Percentiles rank a stretch among this genome's conserved stretches.
Evolutionary conservation across 2,329 filamentous ascomycete species (phyloP).

Genomic region (Penicillium sp.): DNA sequence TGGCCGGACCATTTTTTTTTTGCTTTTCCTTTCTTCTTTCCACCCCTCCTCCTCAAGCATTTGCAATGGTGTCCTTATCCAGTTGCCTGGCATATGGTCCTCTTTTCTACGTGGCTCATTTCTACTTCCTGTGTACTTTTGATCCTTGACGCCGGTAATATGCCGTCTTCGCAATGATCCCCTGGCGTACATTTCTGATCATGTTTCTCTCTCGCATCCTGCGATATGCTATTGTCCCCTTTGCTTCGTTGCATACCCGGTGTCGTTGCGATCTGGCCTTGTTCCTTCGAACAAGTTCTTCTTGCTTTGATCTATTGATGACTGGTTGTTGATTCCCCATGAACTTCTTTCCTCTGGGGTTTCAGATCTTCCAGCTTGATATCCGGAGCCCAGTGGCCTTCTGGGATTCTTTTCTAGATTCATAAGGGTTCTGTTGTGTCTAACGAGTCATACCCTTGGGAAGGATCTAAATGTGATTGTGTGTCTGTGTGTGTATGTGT

Average conservation of each 20-base stretch:
- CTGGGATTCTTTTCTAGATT: slow-evolving; percentile 2
- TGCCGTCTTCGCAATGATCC: slow-evolving; percentile 27
- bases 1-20: slow-evolving; percentile 32
- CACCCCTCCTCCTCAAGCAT: slow-evolving; percentile 40
- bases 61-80: slow-evolving; percentile 38
- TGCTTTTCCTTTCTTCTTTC: no score
- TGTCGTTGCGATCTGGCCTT: slow-evolving; percentile 10
- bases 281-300: not conserved
- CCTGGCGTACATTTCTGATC: slow-evolving; percentile 22
- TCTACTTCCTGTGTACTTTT: slow-evolving; percentile 27
- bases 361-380: not conserved
- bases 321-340: not conserved
- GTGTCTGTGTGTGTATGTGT: not conserved
- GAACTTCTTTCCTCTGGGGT: not conserved
- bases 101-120: slow-evolving; percentile 35
- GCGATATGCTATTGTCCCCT: not conserved
- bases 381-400: not conserved
- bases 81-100: slow-evolving; percentile 38
- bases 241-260: slow-evolving; percentile 14
- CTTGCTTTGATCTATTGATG: slow-evolving; percentile 3
- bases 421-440: not conserved
- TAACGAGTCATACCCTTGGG: not conserved
- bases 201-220: slow-evolving; percentile 13
- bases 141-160: slow-evolving; percentile 24
- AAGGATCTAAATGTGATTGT: not conserved